These are phyloP conservation scores for Trichophaea hybrida DNA, from an alignment of 2,329 filamentous ascomycete genomes.

Conservation along the genomic window DNA sequence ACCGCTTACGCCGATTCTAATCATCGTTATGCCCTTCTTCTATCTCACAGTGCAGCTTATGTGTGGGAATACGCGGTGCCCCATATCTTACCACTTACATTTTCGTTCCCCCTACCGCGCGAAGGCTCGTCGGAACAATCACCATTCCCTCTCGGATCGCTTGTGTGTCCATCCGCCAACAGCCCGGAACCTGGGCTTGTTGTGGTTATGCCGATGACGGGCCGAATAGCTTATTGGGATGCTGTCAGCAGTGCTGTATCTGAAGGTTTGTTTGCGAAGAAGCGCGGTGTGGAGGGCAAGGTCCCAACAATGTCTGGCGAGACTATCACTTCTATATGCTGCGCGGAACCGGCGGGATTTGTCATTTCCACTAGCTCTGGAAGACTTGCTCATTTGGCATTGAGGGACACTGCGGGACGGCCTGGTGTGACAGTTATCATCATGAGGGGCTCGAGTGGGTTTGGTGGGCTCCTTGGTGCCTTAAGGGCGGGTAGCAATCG, in stretches of 20 bases:
- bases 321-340: conserved; percentile 58
- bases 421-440: conserved; percentile 66
- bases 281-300: conserved; percentile 26
- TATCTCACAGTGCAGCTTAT: conserved; percentile 69
- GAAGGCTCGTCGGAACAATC: conserved; percentile 48
- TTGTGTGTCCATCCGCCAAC: conserved; percentile 65
- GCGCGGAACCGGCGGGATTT: conserved; percentile 77
- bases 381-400: conserved; percentile 68
- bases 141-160: conserved; percentile 63
- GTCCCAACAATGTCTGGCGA: conserved; percentile 56
- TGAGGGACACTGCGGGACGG: conserved; percentile 76
- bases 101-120: conserved; percentile 61
- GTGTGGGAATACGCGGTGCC: conserved; percentile 78
- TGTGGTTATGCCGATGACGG: conserved; percentile 67
- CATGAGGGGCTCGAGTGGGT: conserved; percentile 45
- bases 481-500: conserved; percentile 55
- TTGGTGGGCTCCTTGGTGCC: conserved; percentile 60
- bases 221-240: conserved; percentile 88
- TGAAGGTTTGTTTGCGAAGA: conserved; percentile 26
- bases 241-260: conserved; percentile 46
- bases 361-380: conserved; percentile 74
- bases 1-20: conserved; percentile 35
- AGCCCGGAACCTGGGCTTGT: conserved; percentile 74
- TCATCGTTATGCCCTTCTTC: conserved; percentile 59
- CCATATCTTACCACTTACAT: conserved; percentile 56